Base-by-base conservation (phyloP, 805 yeast genomes). In the Cyberlindnera samutprakarnensis region DNA sequence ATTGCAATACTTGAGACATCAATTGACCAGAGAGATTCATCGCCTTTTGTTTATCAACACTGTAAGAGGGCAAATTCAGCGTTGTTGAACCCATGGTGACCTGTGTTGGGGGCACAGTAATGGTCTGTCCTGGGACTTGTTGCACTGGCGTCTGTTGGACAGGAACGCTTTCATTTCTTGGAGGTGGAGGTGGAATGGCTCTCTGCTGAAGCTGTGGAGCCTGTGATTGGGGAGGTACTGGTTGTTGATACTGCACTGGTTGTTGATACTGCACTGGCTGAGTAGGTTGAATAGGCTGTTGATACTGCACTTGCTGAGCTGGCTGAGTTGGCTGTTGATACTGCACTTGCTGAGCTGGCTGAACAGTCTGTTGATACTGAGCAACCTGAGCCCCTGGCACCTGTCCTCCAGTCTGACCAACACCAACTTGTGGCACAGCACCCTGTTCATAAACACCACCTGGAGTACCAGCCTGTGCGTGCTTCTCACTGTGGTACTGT, bases 401-500 rank as follows among this genome's bases (percentile, higher is more conserved):
- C 22, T 27, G 14, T n/a, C n/a, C n/a, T n/a, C n/a, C n/a, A 10
- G 7, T 4, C 20, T 13, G 18, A 18, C 19, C 27, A 24, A 14
- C 20, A 21, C 24, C 16, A 18, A 20, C 7, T 26, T 27, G 14
- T 17, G 31, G 12, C 14, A 4, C 11, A 22, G 41, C 18, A 10
- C 15, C 31, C 27, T 33, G 31, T 29, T 34, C n/a, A n/a, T 25
- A 19, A 14, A 12, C 19, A 15, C 4, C 4, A 25, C 18, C 28
- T 15, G 28, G 10, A 5, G 16, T 13, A n/a, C 6, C 19, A 18
- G 15, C 13, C 23, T 27, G 24, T 6, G 24, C 20, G 3, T 21
- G 23, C 14, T 51, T 51, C 30, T 42, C 45, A 24, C 51, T 41
- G 8, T 42, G 43, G 32, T 56, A 56, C 34, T 57, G 60, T 22